A percentile compares a stretch with the other conserved stretches of the same genome.
These are phyloP conservation scores for Geranium rotundifolium DNA, from an alignment of 345 rosid genomes.

Conservation along the genomic window DNA sequence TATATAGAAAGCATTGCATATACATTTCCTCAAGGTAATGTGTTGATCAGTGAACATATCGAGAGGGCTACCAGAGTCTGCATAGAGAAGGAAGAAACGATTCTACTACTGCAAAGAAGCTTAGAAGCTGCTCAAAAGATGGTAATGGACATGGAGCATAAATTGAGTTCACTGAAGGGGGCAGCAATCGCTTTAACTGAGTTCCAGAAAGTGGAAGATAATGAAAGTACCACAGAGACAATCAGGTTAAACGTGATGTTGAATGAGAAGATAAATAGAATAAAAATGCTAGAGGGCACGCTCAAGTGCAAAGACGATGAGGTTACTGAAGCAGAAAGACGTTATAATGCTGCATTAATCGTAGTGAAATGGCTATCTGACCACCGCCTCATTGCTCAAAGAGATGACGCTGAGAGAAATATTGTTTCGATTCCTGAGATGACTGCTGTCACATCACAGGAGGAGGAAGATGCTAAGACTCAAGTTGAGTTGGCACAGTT, in stretches of 20 bases:
- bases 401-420: conserved; percentile 11
- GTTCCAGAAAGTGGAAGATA: conserved; percentile 26
- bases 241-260: conserved; percentile 20
- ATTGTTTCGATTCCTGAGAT: conserved; percentile 6
- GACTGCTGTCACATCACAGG: conserved; percentile 8
- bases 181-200: conserved; percentile 56
- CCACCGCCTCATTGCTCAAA: conserved; percentile 10
- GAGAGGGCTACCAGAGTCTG: conserved; percentile 67
- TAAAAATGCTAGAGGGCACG: conserved; percentile 24
- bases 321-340: conserved; percentile 34
- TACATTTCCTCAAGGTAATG: conserved; percentile 61
- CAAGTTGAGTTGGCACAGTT: conserved; percentile 18
- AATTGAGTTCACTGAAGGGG: conserved; percentile 54
- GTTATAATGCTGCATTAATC: conserved; percentile 34
- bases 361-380: conserved; percentile 48
- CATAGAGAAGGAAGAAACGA: conserved; percentile 70
- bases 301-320: conserved; percentile 26
- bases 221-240: conserved; percentile 26
- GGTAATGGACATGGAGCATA: conserved; percentile 65
- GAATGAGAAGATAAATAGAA: conserved; percentile 34
- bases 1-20: conserved; percentile 50
- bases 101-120: conserved; percentile 60
- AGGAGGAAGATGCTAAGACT: conserved; percentile 9
- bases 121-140: conserved; percentile 73
- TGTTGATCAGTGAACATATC: conserved; percentile 49